phyloP scores from a whole-genome alignment of 2,329 filamentous ascomycete genomes.

The Trematosphaeria pertusa region DNA sequence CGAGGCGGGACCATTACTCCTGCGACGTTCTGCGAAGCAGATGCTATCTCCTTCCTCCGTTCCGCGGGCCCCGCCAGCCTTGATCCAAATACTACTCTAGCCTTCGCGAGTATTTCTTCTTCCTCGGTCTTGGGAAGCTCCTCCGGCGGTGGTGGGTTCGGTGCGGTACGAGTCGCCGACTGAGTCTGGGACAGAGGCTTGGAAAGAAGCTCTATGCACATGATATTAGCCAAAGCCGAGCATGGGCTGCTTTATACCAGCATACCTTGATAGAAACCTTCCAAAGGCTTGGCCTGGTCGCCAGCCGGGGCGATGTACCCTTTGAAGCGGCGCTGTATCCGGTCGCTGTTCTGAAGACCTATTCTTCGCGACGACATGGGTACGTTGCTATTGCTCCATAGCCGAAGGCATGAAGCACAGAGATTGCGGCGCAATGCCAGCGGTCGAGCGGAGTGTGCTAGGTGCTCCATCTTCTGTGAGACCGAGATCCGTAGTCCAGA shows the following conservation, averaged over 20 bases:
- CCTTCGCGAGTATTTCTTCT: conserved; percentile 63
- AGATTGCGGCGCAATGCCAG: conserved; percentile 29
- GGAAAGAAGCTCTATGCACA: conserved; percentile 46
- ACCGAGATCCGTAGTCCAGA: too few species aligned
- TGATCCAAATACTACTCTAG: conserved; percentile 81
- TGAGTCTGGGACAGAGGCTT: conserved; percentile 35
- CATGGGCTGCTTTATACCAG: background rate
- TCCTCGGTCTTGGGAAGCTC: conserved; percentile 55
- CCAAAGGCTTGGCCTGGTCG: conserved; percentile 47
- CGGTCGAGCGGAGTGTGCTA: conserved; percentile 21
- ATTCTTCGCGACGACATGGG: conserved; percentile 14
- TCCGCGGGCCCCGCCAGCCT: conserved; percentile 76
- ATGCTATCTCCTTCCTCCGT: conserved; percentile 66
- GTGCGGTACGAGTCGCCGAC: conserved; percentile 40
- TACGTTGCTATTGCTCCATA: conserved; percentile 18
- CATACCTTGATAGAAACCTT: conserved; percentile 48
- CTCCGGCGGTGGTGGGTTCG: conserved; percentile 42
- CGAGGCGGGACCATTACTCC: conserved; percentile 83
- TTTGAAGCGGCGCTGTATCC: conserved; percentile 44
- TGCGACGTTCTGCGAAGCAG: conserved; percentile 70
- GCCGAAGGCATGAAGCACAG: conserved; percentile 32
- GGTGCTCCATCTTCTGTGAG: conserved; percentile 23
- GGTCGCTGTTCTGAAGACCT: conserved; percentile 43
- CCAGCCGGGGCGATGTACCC: conserved; percentile 46
- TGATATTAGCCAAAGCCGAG: conserved; percentile 20